Evolutionary conservation across 805 yeast genomes (phyloP), one percentile per base, ranked within the genome.

Genomic region (Hanseniaspora nectarophila): DNA sequence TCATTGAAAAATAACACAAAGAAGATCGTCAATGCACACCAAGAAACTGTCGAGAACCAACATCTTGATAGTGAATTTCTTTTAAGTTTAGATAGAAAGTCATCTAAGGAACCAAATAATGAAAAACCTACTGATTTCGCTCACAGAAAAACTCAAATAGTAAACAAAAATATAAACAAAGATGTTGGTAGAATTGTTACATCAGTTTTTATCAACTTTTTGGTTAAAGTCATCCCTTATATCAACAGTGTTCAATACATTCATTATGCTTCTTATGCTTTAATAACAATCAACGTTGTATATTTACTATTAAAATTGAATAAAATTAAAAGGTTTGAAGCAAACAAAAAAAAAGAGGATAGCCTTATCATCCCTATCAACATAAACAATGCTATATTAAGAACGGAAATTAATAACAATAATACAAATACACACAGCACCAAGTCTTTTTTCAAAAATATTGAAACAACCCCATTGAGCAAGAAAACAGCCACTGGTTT

Each of bases 381-480:
- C 10, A 29, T 42, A 3, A 42, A 42, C 23, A 31, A 29, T 29
- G 26, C 45, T 5, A 29, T 42, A n/a, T 16, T 40, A 26, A 40
- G 43, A 24, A 26, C 43, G 29, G 43, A 40, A 26, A 40, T 40
- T 16, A 40, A 40, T 26, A 16, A 24, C 20, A 35, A 15, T 23
- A 40, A 40, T 40, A 40, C 32, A 2, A 40, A 40, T 32, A 40
- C 43, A 24, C 43, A 40, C n/a, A 40, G 43, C 31, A 45, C 43
- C 26, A 45, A 45, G 23, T 39, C 43, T 23, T 34, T 52, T 10
- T 52, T 52, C 35, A 42, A 42, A 20, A 42, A 42, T 21, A 45
- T 52, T 35, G 24, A 37, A 31, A 24, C 24, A n/a, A 51, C 54
- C 2, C 54, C 54, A 12, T 32, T 45, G 31, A 45, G 26, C 16